Base-by-base conservation (phyloP, 2,329 filamentous ascomycete species). In the Botrytis cinerea region DNA sequence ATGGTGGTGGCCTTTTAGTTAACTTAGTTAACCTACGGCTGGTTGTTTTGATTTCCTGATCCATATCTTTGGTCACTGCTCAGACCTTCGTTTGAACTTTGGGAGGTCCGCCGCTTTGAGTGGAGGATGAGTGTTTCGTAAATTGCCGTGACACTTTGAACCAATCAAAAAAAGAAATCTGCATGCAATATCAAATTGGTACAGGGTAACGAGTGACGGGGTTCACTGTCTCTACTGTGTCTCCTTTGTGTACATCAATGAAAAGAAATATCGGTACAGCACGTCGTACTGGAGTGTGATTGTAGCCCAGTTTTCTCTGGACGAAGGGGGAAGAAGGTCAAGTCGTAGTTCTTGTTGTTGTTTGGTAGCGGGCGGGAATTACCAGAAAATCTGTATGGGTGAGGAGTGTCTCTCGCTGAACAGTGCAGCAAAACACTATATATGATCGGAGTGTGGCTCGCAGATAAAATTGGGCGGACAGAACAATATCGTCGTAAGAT, bases 11-110 rank as follows among this genome's bases (percentile, higher is more conserved):
- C 73, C 87, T 87, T 81, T 89, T 89, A 40, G 62, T 68, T 43
- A 68, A 68, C 84, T 91, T 91, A 80, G 87, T 87, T 77, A 91
- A 87, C 83, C 88, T 88, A 83, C 89, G 88, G 77, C 87, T 75
- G 22, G 76, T 74, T 70, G 75, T 73, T 74, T 78, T 79, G 72
- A 78, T 75, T 71, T 79, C 78, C 71, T 51, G 71, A 35, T 81
- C 78, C 79, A 80, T 80, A 70, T 61, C 70, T 74, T 72, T 43
- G 71, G 71, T 46, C 46, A 62, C 70, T 61, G 51, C 69, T 71
- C 63, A 74, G 62, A 74, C 73, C 70, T 74, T 72, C 54, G 61
- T 67, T 72, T 72, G 61, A 48, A 72, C 61, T 67, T 72, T 72
- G 62, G 48, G 25, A 67, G 70, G 38, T 72, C 62, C 70, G 62